phyloP scores from a whole-genome alignment of 2,329 filamentous ascomycete species.

The Arachnomyces sp. region DNA sequence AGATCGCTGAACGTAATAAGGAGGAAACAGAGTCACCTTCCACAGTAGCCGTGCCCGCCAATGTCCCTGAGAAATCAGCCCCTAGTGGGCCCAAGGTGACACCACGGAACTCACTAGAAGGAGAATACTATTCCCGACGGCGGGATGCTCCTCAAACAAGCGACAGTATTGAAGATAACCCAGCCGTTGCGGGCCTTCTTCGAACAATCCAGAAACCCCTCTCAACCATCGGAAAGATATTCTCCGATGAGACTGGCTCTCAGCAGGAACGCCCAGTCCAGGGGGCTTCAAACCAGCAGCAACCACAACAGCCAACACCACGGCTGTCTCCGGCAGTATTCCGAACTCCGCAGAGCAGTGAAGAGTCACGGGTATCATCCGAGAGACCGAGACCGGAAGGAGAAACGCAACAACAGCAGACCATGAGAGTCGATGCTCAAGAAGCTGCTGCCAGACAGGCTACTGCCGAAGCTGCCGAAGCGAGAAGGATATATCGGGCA shows the following conservation, averaged over 20 bases:
- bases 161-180: conserved; percentile 58
- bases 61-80: conserved; percentile 40
- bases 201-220: conserved; percentile 86
- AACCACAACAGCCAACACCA: conserved; percentile 33
- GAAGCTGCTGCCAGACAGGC: conserved; percentile 86
- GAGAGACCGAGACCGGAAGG: conserved; percentile 19
- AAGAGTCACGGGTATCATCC: conserved; percentile 16
- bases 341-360: conserved; percentile 36
- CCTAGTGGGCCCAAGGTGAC: conserved; percentile 51
- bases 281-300: conserved; percentile 8
- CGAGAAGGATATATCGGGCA: conserved; percentile 68
- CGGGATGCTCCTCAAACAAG: conserved; percentile 33
- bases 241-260: conserved; percentile 59
- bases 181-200: conserved; percentile 75
- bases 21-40: conserved; percentile 41
- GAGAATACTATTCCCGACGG: conserved; percentile 44
- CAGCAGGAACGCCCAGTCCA: conserved; percentile 27
- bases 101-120: conserved; percentile 53
- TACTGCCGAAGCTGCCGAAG: conserved; percentile 81
- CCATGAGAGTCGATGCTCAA: conserved; percentile 58
- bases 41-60: conserved; percentile 25
- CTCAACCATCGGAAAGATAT: conserved; percentile 88
- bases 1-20: conserved; percentile 84
- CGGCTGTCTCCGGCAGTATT: conserved; percentile 44
- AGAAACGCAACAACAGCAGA: conserved; percentile 21